These are phyloP conservation scores for Lentinula lateritia DNA, from an alignment of 768 basidiomycete genomes.

Conservation along the genomic window DNA sequence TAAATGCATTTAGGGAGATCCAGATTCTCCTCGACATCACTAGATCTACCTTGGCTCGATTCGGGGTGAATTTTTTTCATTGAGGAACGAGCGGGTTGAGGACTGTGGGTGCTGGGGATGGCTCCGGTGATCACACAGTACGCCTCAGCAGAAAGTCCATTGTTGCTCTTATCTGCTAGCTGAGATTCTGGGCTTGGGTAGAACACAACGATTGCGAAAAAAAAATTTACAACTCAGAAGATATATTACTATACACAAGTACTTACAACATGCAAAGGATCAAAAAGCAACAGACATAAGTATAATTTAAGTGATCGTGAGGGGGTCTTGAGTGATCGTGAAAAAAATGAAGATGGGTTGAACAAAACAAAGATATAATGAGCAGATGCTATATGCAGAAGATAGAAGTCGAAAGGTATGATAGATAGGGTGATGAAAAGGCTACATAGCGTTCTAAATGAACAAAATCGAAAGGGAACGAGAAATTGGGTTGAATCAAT, in stretches of 20 bases:
- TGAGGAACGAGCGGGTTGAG: no score
- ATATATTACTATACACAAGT: neutral
- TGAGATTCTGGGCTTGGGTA: no score
- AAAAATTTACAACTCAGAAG: neutral
- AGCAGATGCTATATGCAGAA: neutral
- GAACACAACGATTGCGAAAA: no score
- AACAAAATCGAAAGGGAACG: neutral
- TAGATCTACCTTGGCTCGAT: neutral
- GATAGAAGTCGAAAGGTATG: neutral
- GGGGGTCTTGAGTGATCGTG: neutral
- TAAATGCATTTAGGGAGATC: no score
- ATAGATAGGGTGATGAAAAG: slow-evolving; percentile 8
- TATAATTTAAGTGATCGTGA: slow-evolving; percentile 1
- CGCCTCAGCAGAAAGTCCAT: no score
- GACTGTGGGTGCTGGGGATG: no score
- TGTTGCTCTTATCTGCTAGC: no score
- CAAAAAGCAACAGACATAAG: neutral
- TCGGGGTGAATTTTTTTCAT: neutral
- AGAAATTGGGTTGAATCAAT: neutral
- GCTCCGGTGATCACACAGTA: no score
- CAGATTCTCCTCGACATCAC: neutral
- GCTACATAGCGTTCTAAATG: neutral
- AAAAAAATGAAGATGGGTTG: neutral
- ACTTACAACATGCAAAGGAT: neutral
- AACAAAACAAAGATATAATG: slow-evolving; percentile 2